Conservation (phyloP, 148 eudicot species). For the Chenopodium album region DNA sequence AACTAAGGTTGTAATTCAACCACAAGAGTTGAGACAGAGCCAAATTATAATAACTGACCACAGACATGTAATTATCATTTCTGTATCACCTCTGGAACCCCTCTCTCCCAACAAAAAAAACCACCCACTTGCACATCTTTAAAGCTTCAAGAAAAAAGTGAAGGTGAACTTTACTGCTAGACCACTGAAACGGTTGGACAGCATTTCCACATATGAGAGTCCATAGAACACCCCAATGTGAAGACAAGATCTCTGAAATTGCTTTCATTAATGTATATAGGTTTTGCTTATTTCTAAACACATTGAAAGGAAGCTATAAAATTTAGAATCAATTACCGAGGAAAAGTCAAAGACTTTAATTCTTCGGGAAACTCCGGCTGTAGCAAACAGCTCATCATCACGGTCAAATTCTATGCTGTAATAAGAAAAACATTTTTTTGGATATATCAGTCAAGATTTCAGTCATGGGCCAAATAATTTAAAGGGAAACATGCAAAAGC, state of each 20-base stretch:
- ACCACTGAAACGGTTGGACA: background rate
- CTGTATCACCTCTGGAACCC: too few species aligned
- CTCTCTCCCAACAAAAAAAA: background rate
- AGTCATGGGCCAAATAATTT: constrained; percentile 2
- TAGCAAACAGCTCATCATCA: constrained; percentile 68
- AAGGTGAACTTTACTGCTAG: background rate
- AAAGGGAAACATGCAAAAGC: background rate
- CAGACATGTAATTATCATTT: background rate
- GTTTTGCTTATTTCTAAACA: background rate
- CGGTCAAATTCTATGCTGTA: constrained; percentile 73
- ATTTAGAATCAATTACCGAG: constrained; percentile 38
- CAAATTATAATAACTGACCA: background rate
- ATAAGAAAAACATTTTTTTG: constrained; percentile 10
- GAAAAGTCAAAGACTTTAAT: constrained; percentile 68
- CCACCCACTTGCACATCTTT: background rate
- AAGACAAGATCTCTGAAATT: background rate
- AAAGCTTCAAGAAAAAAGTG: background rate
- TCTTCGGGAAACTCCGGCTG: constrained; percentile 66
- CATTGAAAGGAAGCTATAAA: background rate
- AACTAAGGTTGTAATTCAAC: background rate
- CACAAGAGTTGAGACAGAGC: background rate
- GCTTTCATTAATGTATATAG: background rate
- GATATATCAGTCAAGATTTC: background rate
- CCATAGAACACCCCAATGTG: background rate
- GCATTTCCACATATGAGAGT: background rate